Evolutionary conservation across 257 asterid genomes (phyloP).

Genomic region (Solanum acaule): DNA sequence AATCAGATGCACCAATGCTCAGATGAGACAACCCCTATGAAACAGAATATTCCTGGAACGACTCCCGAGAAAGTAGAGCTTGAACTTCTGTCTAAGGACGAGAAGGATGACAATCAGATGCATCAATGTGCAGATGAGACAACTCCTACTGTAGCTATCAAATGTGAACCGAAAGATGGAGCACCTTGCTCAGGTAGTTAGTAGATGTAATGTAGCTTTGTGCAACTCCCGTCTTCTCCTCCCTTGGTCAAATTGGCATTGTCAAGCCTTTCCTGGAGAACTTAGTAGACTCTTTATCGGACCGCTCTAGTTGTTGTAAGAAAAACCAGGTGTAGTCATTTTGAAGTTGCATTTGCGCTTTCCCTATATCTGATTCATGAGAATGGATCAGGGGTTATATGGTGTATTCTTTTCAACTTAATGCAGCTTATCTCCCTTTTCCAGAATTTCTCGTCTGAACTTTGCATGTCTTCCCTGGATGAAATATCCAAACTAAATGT

Average conservation of each 20-base stretch:
- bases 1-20: constrained; percentile 8
- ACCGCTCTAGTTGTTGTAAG: neutral
- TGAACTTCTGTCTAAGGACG: constrained; percentile 16
- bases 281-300: neutral
- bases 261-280: neutral
- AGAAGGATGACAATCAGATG: neutral
- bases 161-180: neutral
- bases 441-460: neutral
- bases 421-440: neutral
- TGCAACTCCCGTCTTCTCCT: neutral
- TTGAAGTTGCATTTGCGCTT: neutral
- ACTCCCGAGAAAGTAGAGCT: constrained; percentile 34
- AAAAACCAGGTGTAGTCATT: neutral
- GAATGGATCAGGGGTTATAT: neutral
- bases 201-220: neutral
- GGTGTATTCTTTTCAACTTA: neutral
- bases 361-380: neutral
- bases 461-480: neutral
- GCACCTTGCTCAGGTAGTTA: neutral
- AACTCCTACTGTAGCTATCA: neutral
- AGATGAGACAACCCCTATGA: constrained; percentile 39
- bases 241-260: neutral
- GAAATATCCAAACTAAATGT: neutral
- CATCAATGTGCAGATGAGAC: neutral
- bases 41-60: constrained; percentile 29